Conservation (phyloP, 1,284 basidiomycete species). For the Sanghuangporus sanghuang region DNA sequence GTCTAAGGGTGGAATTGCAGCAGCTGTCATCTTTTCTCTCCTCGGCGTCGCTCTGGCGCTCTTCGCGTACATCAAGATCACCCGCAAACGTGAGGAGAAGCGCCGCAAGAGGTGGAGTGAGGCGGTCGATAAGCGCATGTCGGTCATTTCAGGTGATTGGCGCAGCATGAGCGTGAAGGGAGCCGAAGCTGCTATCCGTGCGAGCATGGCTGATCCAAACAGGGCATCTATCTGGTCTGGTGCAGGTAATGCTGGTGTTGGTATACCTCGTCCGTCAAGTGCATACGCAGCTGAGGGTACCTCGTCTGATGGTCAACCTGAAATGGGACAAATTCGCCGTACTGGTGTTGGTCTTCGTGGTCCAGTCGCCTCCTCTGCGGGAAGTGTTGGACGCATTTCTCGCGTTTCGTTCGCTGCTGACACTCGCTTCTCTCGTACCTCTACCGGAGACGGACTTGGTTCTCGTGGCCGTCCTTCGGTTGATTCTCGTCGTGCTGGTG, state of each 20-base stretch:
- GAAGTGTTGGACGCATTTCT: constrained; percentile 42
- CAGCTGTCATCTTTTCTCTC: constrained; percentile 72
- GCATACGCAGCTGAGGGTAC: constrained; percentile 43
- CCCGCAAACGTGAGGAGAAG: constrained; percentile 50
- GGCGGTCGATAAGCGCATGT: constrained; percentile 78
- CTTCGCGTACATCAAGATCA: constrained; percentile 52
- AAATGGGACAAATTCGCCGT: constrained; percentile 50
- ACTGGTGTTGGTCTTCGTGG: constrained; percentile 28
- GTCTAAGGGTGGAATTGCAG: constrained; percentile 67
- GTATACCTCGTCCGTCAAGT: constrained; percentile 40
- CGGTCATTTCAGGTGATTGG: constrained; percentile 73
- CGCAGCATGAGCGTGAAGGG: constrained; percentile 67
- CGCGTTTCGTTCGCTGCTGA: constrained; percentile 75
- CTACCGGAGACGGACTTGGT: constrained; percentile 20
- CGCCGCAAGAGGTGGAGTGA: constrained; percentile 68
- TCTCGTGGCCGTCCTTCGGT: constrained; percentile 38
- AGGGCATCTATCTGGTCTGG: constrained; percentile 50
- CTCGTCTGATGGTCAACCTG: constrained; percentile 28
- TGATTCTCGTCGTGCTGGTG: constrained; percentile 45
- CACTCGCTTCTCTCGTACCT: constrained; percentile 36
- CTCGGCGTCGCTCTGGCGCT: constrained; percentile 43
- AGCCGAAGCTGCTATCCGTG: constrained; percentile 66
- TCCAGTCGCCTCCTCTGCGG: constrained; percentile 40
- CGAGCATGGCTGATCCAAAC: constrained; percentile 48
- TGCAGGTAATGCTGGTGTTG: constrained; percentile 37